A percentile compares a stretch with the other conserved stretches of the same genome.
phyloP scores from a whole-genome alignment of 116 monocot genomes.

The Iris pallida region DNA sequence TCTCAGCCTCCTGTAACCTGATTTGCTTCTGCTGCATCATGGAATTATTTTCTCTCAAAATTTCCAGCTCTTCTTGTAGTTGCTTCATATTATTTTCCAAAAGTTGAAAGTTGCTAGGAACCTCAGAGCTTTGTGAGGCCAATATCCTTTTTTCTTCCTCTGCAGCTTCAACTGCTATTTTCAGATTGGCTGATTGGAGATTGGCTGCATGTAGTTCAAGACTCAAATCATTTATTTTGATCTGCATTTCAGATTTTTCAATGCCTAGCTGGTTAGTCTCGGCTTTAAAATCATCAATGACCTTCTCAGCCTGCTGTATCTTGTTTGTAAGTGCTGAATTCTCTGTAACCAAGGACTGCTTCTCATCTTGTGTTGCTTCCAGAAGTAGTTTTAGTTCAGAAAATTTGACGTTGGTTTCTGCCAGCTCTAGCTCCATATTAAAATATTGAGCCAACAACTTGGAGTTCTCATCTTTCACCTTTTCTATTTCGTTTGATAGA shows the following conservation, averaged over 20 bases:
- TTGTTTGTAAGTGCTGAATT: conserved; percentile 15
- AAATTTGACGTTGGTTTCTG: conserved; percentile 10
- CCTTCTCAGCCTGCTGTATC: conserved; percentile 21
- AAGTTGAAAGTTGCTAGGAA: conserved; percentile 13
- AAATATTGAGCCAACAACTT: conserved; percentile 12
- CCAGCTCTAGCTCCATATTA: conserved; percentile 15
- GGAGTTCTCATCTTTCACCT: conserved; percentile 20
- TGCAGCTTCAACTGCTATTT: conserved; percentile 4
- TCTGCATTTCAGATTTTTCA: conserved; percentile 18
- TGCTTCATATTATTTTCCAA: conserved; percentile 13
- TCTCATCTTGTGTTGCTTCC: conserved; percentile 27
- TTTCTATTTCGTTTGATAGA: conserved; percentile 21
- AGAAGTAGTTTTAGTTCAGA: conserved; percentile 17
- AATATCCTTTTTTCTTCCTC: conserved; percentile 26
- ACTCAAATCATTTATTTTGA: conserved; percentile 16
- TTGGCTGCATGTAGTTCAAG: conserved; percentile 7
- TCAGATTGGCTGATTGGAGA: conserved; percentile 10
- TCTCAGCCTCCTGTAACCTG: conserved; percentile 16
- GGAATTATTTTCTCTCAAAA: conserved; percentile 18
- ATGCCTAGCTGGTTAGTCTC: conserved; percentile 16
- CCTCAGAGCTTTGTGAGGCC: conserved; percentile 13
- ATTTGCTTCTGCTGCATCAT: conserved; percentile 13
- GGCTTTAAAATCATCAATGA: conserved; percentile 22
- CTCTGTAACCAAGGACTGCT: conserved; percentile 22
- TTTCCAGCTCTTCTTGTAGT: conserved; percentile 18